These are phyloP conservation scores for Penicillium nucicola DNA, from an alignment of 495 filamentous ascomycete genomes.

Conservation along the genomic window DNA sequence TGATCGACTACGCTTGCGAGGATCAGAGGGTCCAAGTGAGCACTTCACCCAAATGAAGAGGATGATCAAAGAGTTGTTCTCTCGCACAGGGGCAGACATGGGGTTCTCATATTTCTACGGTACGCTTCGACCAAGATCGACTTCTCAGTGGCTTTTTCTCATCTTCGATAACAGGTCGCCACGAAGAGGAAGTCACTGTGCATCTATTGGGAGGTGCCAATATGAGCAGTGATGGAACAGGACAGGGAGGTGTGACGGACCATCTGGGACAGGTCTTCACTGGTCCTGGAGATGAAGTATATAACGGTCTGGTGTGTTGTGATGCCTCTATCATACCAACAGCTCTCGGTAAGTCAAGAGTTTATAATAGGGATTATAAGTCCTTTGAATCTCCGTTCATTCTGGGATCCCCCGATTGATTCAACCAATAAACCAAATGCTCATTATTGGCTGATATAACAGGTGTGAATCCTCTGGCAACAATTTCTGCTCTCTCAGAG, in stretches of 20 bases:
- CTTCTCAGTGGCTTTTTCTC: too few species aligned
- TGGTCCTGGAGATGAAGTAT: conserved; percentile 45
- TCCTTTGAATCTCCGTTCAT: too few species aligned
- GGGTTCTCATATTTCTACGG: conserved; percentile 12
- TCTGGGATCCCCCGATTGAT: too few species aligned
- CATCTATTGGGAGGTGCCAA: conserved; percentile 68
- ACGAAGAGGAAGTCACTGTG: conserved; percentile 58
- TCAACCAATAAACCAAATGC: too few species aligned
- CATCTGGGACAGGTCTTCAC: conserved; percentile 59
- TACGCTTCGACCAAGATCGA: neutral
- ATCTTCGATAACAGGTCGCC: neutral
- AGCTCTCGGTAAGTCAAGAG: conserved; percentile 42
- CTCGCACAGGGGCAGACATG: conserved; percentile 9
- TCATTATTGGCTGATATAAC: neutral
- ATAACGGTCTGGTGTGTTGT: conserved; percentile 58
- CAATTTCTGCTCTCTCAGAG: conserved; percentile 65
- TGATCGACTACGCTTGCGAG: conserved; percentile 26
- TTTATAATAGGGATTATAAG: neutral
- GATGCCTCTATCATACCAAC: conserved; percentile 64
- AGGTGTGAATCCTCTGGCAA: conserved; percentile 64
- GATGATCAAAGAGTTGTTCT: neutral
- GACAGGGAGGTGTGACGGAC: conserved; percentile 58
- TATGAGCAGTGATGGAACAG: conserved; percentile 59
- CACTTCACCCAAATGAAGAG: neutral
- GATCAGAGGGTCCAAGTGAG: conserved; percentile 4